phyloP scores from a whole-genome alignment of 345 rosid genomes.

The Ceriops zippeliana region DNA sequence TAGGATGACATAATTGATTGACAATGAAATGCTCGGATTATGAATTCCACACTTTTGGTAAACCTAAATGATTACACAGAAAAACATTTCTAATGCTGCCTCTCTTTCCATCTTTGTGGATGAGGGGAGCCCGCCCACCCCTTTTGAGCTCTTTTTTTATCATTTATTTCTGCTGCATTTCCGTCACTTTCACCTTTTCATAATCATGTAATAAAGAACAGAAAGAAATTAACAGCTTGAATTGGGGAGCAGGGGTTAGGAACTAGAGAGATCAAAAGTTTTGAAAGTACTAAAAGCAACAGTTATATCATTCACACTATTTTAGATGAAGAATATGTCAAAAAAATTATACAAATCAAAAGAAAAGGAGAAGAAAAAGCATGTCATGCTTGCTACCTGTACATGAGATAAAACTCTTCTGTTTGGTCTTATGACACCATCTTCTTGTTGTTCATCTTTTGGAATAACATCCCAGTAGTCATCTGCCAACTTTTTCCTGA shows the following conservation, averaged over 20 bases:
- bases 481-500: constrained; percentile 43
- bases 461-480: constrained; percentile 85
- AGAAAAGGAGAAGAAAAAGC: neutral
- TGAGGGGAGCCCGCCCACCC: too few species aligned
- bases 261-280: neutral
- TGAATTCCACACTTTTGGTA: neutral
- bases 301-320: too few species aligned
- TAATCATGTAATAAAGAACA: neutral
- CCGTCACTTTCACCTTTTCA: neutral
- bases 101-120: too few species aligned
- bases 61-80: neutral
- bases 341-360: neutral
- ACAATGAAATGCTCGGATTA: neutral
- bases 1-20: neutral
- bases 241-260: neutral
- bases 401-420: constrained; percentile 61
- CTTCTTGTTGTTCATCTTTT: constrained; percentile 50
- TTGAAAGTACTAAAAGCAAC: neutral
- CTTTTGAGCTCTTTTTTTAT: too few species aligned
- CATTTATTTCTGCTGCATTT: too few species aligned
- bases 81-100: neutral
- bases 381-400: constrained; percentile 47
- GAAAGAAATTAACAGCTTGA: neutral
- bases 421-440: constrained; percentile 42
- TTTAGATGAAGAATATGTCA: neutral